Evolutionary conservation across 805 yeast genomes (phyloP).

Genomic region (Wickerhamomyces chambardii): DNA sequence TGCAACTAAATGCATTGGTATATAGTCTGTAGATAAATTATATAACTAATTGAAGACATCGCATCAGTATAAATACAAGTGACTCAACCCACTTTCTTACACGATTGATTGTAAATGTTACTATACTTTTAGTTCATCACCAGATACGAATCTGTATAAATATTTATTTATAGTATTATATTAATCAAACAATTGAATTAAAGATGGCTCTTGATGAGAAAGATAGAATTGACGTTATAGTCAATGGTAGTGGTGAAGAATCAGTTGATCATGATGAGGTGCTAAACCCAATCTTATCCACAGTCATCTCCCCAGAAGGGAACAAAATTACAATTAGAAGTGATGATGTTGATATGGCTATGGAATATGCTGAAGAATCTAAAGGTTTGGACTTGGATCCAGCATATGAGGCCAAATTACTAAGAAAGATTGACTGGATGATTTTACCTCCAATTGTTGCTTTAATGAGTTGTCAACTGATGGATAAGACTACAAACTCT

Average conservation of each 20-base stretch:
- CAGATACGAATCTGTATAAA: no score
- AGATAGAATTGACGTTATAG: neutral
- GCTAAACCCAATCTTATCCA: slow-evolving; percentile 3
- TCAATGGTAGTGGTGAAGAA: neutral
- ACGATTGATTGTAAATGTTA: no score
- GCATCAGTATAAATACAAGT: no score
- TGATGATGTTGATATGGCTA: slow-evolving; percentile 30
- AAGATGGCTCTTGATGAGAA: neutral
- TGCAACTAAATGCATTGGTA: no score
- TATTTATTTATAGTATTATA: no score
- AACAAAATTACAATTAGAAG: slow-evolving; percentile 18
- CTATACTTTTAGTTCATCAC: no score
- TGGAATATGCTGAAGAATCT: slow-evolving; percentile 20
- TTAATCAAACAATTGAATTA: no score
- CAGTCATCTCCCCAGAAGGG: slow-evolving; percentile 20
- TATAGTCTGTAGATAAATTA: no score
- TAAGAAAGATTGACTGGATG: slow-evolving; percentile 27
- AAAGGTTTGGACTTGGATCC: slow-evolving; percentile 4
- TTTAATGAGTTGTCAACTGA: slow-evolving; percentile 27
- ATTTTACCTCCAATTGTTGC: slow-evolving; percentile 27
- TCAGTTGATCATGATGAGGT: neutral
- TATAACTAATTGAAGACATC: no score
- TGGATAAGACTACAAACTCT: slow-evolving; percentile 31
- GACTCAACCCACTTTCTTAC: no score
- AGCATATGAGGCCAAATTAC: slow-evolving; percentile 16